These are phyloP conservation scores for Cercis canadensis DNA, from an alignment of 306 rosid species.

Conservation along the genomic window DNA sequence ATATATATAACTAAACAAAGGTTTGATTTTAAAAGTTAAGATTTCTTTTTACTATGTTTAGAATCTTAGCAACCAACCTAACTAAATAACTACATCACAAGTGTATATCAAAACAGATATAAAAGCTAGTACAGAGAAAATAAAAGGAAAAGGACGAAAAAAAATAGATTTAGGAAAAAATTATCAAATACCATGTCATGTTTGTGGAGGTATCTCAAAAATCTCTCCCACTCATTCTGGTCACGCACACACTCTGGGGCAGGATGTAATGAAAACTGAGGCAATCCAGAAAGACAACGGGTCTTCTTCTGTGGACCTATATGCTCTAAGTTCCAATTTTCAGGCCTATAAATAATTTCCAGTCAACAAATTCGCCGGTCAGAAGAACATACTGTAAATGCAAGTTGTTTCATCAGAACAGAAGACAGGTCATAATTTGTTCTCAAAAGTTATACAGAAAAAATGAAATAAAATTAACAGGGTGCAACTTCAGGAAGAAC, in stretches of 20 bases:
- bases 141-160: background rate
- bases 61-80: constrained; percentile 18
- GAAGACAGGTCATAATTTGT: constrained; percentile 2
- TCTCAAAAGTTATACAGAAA: background rate
- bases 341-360: constrained; percentile 48
- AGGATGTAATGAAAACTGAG: constrained; percentile 45
- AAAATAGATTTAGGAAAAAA: background rate
- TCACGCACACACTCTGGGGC: constrained; percentile 37
- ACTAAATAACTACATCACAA: constrained; percentile 16
- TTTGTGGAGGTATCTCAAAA: constrained; percentile 39
- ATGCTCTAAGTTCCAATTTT: constrained; percentile 28
- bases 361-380: constrained; percentile 6
- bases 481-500: background rate
- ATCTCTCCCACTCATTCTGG: constrained; percentile 47
- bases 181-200: constrained; percentile 30
- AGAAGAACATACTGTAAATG: constrained; percentile 4
- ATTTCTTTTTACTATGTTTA: constrained; percentile 1
- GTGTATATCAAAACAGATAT: background rate
- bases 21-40: background rate
- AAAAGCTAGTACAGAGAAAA: constrained; percentile 8
- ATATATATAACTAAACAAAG: background rate
- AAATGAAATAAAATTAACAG: background rate
- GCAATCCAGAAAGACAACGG: constrained; percentile 28
- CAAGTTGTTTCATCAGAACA: background rate
- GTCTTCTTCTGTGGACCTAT: constrained; percentile 16